phyloP scores from a whole-genome alignment of 2,329 filamentous ascomycete genomes.

The Botryotinia globosa region DNA sequence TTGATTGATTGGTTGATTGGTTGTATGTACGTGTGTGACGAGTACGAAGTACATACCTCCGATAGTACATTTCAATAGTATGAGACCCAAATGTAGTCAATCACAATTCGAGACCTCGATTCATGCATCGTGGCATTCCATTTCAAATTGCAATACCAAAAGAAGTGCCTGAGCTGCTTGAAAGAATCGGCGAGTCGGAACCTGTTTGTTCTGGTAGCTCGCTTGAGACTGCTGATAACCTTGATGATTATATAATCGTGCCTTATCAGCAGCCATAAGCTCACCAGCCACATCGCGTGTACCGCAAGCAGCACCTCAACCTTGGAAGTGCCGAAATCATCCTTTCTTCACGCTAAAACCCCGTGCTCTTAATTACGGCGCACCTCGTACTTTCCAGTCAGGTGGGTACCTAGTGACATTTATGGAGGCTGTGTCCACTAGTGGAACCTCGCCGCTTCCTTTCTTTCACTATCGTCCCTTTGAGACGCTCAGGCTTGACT shows the following conservation, averaged over 20 bases:
- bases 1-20: neutral
- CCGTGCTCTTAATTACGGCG: neutral
- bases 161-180: neutral
- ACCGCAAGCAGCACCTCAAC: neutral
- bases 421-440: slow-evolving; percentile 5
- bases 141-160: neutral
- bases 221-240: neutral
- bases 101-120: neutral
- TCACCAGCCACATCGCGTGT: neutral
- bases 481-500: neutral
- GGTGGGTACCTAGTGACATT: neutral
- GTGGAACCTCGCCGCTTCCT: neutral
- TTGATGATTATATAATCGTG: neutral
- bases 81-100: neutral
- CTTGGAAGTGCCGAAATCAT: neutral
- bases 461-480: slow-evolving; percentile 8
- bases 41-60: neutral
- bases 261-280: neutral
- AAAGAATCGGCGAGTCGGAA: neutral
- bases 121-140: slow-evolving; percentile 2
- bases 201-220: neutral
- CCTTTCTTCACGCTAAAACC: neutral
- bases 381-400: neutral
- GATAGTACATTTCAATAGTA: neutral
- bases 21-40: neutral